Evolutionary conservation across 75 land plant genomes (phyloP), one percentile per base, ranked within the genome.

Genomic region (Cunninghamia lanceolata): DNA sequence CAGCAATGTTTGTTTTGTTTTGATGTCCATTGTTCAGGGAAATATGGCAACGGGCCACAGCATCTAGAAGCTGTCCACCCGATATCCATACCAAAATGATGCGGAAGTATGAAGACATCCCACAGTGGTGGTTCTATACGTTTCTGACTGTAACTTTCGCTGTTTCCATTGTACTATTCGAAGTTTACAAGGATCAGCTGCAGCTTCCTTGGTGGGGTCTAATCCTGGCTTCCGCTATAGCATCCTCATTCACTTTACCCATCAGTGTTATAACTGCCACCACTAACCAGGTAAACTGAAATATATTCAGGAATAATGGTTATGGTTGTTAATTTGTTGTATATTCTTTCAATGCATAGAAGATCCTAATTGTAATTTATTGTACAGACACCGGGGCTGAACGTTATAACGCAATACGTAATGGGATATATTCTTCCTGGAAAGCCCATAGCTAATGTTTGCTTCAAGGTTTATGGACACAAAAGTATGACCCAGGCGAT

Each of bases 121-220:
- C 97, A 34, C 17, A 87, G 15, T 97, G 99, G 97, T 97, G 99
- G 99, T 97, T 97, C 79, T 84, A 91, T 59, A 25, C 88, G 9
- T 39, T 95, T 63, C 87, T 94, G 47, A 80, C 54, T 2, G 85
- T 74, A 40, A 91, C 92, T 82, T 25, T 95, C 14, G 87, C 78
- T 16, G 88, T 91, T n/a, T 92, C 97, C 14, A 82, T 95, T 1
- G 83, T 83, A 36, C 91, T 93, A 25, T 91, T 93, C 88, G 89
- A 82, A 19, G 63, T 83, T 25, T 85, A 93, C 89, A 93, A 93
- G 15, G 84, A 91, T 15, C 88, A 93, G 82, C 91, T 96, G 85
- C 99, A 96, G 83, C 89, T 96, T 82, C 96, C 91, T 85, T 95
- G 97, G 97, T 97, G 99, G 97, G 97, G 96, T 39, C 92, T 97